Conservation (phyloP, 768 basidiomycete genomes). For the Coprinopsis strossmayeri region DNA sequence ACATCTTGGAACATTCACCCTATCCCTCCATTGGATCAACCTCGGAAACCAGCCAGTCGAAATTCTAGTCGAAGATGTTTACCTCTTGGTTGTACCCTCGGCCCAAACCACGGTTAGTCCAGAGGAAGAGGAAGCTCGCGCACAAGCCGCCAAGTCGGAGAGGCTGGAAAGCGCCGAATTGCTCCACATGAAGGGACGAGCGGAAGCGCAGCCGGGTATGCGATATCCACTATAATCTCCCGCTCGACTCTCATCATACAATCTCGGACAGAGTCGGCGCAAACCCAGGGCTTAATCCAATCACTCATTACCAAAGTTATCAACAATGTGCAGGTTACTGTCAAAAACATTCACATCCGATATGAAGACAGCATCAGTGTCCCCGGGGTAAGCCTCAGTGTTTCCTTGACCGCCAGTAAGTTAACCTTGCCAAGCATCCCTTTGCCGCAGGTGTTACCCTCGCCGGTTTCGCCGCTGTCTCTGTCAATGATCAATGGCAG, state of each 20-base stretch:
- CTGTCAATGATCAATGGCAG: conserved; percentile 84
- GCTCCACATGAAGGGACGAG: conserved; percentile 58
- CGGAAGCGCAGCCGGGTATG: conserved; percentile 44
- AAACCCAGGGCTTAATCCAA: conserved; percentile 79
- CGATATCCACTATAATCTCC: neutral
- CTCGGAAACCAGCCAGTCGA: conserved; percentile 87
- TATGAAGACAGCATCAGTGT: conserved; percentile 95
- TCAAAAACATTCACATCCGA: conserved; percentile 92
- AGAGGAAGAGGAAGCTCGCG: conserved; percentile 78
- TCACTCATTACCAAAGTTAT: conserved; percentile 85
- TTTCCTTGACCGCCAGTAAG: conserved; percentile 3
- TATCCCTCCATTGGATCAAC: conserved; percentile 87
- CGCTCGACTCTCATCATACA: neutral
- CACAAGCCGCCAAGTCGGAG: conserved; percentile 83
- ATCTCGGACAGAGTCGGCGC: conserved; percentile 39
- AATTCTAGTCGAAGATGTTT: conserved; percentile 88
- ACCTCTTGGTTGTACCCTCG: conserved; percentile 85
- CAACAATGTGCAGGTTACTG: conserved; percentile 93
- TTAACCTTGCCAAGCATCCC: conserved; percentile 58
- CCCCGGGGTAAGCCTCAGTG: conserved; percentile 61
- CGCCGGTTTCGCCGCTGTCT: conserved; percentile 80
- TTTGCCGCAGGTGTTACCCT: conserved; percentile 91
- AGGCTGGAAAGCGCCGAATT: conserved; percentile 85
- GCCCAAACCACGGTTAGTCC: conserved; percentile 62
- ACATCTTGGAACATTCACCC: conserved; percentile 77